Evolutionary conservation across 176 grass and related monocot genomes (phyloP).

Genomic region (Alopecurus myosuroides): DNA sequence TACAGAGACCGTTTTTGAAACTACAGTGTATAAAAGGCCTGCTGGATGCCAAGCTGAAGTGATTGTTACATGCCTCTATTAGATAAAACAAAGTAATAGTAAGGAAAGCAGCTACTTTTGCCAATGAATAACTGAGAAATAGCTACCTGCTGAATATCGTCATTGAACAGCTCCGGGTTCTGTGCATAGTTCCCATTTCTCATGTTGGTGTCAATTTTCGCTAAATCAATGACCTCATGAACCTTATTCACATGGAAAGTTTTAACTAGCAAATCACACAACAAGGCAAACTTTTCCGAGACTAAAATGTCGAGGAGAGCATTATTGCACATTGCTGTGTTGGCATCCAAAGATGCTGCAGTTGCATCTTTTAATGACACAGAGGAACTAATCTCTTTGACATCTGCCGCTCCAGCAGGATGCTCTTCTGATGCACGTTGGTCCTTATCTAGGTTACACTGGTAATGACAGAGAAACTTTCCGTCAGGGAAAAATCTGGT

Average conservation of each 20-base stretch:
- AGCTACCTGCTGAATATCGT: slow-evolving; percentile 76
- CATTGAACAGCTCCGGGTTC: slow-evolving; percentile 47
- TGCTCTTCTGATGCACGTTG: slow-evolving; percentile 10
- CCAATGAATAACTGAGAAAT: neutral
- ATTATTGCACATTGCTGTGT: slow-evolving; percentile 61
- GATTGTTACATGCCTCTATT: neutral
- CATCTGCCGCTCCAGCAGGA: slow-evolving; percentile 10
- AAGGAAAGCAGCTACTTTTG: neutral
- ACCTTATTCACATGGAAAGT: slow-evolving; percentile 53
- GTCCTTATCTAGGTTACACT: slow-evolving; percentile 37
- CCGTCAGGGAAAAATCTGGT: neutral
- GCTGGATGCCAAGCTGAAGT: neutral
- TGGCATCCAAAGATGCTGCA: slow-evolving; percentile 34
- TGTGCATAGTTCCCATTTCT: slow-evolving; percentile 69
- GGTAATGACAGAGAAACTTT: slow-evolving; percentile 4
- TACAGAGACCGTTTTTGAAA: neutral
- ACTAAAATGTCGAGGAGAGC: slow-evolving; percentile 63
- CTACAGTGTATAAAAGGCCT: neutral
- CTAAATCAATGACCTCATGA: slow-evolving; percentile 54
- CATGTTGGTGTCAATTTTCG: slow-evolving; percentile 66
- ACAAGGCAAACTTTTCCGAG: slow-evolving; percentile 77
- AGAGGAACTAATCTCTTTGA: neutral
- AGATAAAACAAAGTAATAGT: neutral
- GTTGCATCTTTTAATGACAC: slow-evolving; percentile 25
- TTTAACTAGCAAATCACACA: slow-evolving; percentile 69